Percentiles rank a stretch among this genome's conserved stretches.
phyloP scores from a whole-genome alignment of 371 early-diverging fungal genomes.

The Mucor velutinosus region DNA sequence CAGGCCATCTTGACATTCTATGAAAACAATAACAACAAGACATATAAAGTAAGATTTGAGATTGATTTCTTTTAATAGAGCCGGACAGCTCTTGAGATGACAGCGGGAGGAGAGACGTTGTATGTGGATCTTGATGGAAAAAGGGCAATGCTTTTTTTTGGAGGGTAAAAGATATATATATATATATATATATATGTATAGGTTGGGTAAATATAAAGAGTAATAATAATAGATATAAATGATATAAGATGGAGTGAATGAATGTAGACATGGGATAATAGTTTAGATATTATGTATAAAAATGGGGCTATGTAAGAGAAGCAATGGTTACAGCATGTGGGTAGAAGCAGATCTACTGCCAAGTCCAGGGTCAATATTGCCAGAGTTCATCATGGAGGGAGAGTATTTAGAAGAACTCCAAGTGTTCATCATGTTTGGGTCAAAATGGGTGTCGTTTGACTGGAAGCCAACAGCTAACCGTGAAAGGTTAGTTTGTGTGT shows the following conservation, averaged over 20 bases:
- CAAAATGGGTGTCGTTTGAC: background rate
- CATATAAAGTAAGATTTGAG: background rate
- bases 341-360: background rate
- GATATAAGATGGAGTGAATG: background rate
- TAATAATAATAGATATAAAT: background rate
- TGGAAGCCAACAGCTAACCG: slow-evolving; percentile 4
- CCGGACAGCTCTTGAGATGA: background rate
- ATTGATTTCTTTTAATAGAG: background rate
- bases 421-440: background rate
- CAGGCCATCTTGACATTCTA: background rate
- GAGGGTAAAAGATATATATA: background rate
- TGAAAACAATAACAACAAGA: background rate
- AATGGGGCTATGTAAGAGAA: background rate
- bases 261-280: background rate
- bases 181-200: background rate
- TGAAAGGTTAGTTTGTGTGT: background rate
- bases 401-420: background rate
- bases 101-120: no score
- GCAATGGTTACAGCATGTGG: background rate
- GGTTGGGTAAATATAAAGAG: background rate
- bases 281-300: background rate
- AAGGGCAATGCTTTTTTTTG: background rate
- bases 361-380: slow-evolving; percentile 1
- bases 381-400: background rate
- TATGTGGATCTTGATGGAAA: background rate